Evolutionary conservation across 2,329 filamentous ascomycete species (phyloP), one percentile per base, ranked within the genome.

Genomic region (Penicillium psychrosexuale): DNA sequence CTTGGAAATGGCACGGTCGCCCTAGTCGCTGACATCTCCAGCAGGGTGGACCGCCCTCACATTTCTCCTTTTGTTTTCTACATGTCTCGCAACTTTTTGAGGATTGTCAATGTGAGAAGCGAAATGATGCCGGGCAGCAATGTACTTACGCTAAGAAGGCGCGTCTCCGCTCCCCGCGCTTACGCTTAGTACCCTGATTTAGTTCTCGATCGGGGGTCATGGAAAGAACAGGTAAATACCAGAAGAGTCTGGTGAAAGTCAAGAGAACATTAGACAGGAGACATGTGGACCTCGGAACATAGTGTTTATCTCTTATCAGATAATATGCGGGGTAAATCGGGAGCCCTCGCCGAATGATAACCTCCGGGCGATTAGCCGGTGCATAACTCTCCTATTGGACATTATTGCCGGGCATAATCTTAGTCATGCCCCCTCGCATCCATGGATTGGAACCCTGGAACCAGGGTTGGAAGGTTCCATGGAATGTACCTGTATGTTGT

Each of bases 61-160:
- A 82, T 65, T 82, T 81, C 63, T 82, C 80, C 61, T 82, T 82
- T 47, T 79, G 74, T 55, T 78, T 75, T 47, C 80, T 78, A 63
- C 79, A 82, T 42, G 75, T 77, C 63, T 81, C 79, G 61, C 80
- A 82, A 53, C 80, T 82, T 9, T 45, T 22, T 46, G 24, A 17
- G 22, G 13, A n/a, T 44, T 15, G 13, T 50, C 19, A 55, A 38
- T 24, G 8, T 8, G 34, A 17, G 3, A 27, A 5, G 3, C 40
- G 8, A 15, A 8, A 13, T n/a, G 11, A 45, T 3, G 7, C 9
- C 3, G 12, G 8, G 31, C 8, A 15, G 8, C 8, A 19, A 5
- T 30, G 22, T 24, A 52, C 59, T 53, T 46, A 59, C 59, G 59
- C 59, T 5, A 61, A 44, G 8, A 57, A 57, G 4, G 59, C 55